phyloP scores from a whole-genome alignment of 1,139 yeast species.

The Pichia sp. region DNA sequence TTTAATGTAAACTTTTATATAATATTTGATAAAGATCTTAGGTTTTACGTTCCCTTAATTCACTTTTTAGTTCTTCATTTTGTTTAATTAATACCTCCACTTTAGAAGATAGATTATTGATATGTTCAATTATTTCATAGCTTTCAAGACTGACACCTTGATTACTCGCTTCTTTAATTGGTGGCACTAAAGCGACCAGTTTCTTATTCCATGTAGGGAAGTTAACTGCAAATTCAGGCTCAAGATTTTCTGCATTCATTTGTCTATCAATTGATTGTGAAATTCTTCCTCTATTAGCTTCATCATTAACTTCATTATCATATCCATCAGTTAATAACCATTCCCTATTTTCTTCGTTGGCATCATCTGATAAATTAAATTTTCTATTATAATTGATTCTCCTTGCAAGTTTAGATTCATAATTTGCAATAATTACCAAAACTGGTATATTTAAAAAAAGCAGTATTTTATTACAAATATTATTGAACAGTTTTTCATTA shows the following conservation, averaged over 20 bases:
- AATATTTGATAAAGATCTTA: neutral
- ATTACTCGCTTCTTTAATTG: conserved; percentile 48
- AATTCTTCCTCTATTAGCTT: conserved; percentile 21
- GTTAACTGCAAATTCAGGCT: conserved; percentile 58
- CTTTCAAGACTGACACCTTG: conserved; percentile 64
- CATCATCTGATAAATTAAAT: conserved; percentile 66
- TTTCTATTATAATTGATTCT: conserved; percentile 67
- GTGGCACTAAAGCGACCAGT: conserved; percentile 47
- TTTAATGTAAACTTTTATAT: neutral
- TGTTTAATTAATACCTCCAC: conserved; percentile 40
- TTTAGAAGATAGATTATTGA: conserved; percentile 39
- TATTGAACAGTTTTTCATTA: conserved; percentile 15
- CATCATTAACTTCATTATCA: conserved; percentile 37
- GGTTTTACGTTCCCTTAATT: conserved; percentile 5
- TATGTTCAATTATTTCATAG: conserved; percentile 46
- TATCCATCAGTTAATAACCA: conserved; percentile 85
- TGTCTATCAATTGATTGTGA: conserved; percentile 41
- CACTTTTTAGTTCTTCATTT: conserved; percentile 33
- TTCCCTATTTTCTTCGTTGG: conserved; percentile 69
- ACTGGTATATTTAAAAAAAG: conserved; percentile 62
- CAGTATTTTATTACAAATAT: conserved; percentile 41
- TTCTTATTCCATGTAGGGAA: conserved; percentile 42
- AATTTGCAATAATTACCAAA: conserved; percentile 51
- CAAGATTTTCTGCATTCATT: conserved; percentile 59
- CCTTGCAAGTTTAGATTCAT: conserved; percentile 60